Conservation (phyloP, 129 eudicot genomes). For the Ambrosia artemisiifolia region DNA sequence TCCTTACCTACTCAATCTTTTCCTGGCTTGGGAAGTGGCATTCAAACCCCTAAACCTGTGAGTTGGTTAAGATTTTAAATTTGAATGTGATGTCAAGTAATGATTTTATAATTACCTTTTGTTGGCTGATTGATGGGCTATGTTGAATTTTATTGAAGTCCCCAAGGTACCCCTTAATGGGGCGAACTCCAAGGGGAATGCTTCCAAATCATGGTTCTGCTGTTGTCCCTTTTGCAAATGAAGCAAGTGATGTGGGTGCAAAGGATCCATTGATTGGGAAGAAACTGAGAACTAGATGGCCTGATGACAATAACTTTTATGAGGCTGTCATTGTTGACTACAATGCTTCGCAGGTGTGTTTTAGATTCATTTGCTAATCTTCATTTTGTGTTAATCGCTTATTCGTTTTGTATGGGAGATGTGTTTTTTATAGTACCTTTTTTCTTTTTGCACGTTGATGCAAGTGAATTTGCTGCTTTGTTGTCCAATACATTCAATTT, state of each 20-base stretch:
- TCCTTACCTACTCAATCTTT: slow-evolving; percentile 51
- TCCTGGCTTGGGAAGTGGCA: slow-evolving; percentile 52
- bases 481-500: not conserved
- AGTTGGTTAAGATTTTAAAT: slow-evolving; percentile 20
- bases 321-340: slow-evolving; percentile 80
- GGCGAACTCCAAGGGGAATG: slow-evolving; percentile 44
- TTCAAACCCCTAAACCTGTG: slow-evolving; percentile 63
- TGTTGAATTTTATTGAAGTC: slow-evolving; percentile 33
- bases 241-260: slow-evolving; percentile 43
- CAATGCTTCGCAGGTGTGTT: slow-evolving; percentile 71
- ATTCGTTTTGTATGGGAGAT: not conserved
- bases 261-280: slow-evolving; percentile 68
- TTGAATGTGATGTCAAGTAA: slow-evolving; percentile 8
- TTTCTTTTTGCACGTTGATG: not conserved
- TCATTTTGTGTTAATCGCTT: not conserved
- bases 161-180: slow-evolving; percentile 44
- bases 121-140: slow-evolving; percentile 8
- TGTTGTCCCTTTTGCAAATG: slow-evolving; percentile 37
- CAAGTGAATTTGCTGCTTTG: slow-evolving; percentile 5
- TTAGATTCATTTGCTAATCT: not conserved
- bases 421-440: not conserved
- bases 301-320: slow-evolving; percentile 81
- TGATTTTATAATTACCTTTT: not conserved
- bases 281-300: slow-evolving; percentile 93
- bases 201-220: slow-evolving; percentile 46